Evolutionary conservation across 139 green algal species (phyloP).

Genomic region (Micromonas commoda): DNA sequence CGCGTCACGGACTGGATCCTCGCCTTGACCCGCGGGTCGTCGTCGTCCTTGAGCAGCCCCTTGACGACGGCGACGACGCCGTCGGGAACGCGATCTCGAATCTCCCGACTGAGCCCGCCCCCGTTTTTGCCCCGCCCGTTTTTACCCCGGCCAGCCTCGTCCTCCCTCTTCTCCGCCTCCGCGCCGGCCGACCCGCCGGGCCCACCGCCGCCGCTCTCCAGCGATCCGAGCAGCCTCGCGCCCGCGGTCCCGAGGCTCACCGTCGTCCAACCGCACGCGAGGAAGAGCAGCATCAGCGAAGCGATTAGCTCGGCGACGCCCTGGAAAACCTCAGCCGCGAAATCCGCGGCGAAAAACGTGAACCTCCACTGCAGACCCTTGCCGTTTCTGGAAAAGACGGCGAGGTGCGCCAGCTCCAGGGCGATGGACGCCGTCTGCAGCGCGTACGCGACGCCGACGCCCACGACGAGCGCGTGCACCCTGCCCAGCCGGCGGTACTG

Average conservation of each 20-base stretch:
- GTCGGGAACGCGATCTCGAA: background rate
- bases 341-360: slow-evolving; percentile 21
- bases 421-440: background rate
- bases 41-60: background rate
- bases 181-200: background rate
- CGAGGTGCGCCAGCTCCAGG: slow-evolving; percentile 19
- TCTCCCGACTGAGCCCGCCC: background rate
- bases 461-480: slow-evolving; percentile 14
- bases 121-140: background rate
- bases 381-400: slow-evolving; percentile 10
- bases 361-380: slow-evolving; percentile 24
- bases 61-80: background rate
- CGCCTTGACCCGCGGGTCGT: background rate
- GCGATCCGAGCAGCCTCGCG: background rate
- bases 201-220: background rate
- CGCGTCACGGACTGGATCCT: background rate
- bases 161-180: background rate
- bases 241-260: background rate
- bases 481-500: background rate
- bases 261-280: slow-evolving; percentile 24
- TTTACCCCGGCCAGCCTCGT: background rate
- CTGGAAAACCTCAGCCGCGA: slow-evolving; percentile 12
- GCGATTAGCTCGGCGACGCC: slow-evolving; percentile 1
- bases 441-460: background rate
- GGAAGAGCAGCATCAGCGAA: slow-evolving; percentile 6